Conservation (phyloP, 2,329 filamentous ascomycete species). For the Aspergillus ibericus region DNA sequence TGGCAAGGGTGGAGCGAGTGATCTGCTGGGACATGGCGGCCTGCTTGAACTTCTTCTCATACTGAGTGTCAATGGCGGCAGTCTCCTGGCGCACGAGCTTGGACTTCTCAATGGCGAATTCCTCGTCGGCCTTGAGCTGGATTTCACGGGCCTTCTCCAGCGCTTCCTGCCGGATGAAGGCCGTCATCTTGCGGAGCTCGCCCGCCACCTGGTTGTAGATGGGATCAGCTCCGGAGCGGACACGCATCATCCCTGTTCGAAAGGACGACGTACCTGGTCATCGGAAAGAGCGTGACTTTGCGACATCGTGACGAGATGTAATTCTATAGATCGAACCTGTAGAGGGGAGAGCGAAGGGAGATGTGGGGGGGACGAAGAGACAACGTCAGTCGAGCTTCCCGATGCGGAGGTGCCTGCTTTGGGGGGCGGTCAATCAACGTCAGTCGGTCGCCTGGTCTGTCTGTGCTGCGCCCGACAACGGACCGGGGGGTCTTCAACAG, state of each 20-base stretch:
- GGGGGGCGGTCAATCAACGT: constrained; percentile 16
- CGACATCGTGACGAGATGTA: constrained; percentile 68
- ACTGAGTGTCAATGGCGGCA: constrained; percentile 82
- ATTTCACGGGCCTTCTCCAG: constrained; percentile 97
- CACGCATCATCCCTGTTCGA: constrained; percentile 15
- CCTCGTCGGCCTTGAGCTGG: constrained; percentile 96
- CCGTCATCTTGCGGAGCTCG: constrained; percentile 99
- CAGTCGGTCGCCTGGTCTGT: constrained; percentile 3
- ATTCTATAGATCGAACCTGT: constrained; percentile 6
- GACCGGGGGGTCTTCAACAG: background rate
- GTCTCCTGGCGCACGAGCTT: constrained; percentile 97
- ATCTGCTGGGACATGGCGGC: constrained; percentile 98
- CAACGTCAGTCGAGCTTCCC: constrained; percentile 19
- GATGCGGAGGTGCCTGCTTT: constrained; percentile 19
- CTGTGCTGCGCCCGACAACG: constrained; percentile 4
- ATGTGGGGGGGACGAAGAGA: constrained; percentile 11
- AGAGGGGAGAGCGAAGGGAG: constrained; percentile 12
- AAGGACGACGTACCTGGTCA: constrained; percentile 72
- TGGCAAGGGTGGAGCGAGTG: constrained; percentile 90
- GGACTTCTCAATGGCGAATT: constrained; percentile 98
- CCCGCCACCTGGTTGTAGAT: constrained; percentile 70
- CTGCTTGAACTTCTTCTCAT: constrained; percentile 99
- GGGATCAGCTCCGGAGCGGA: constrained; percentile 19
- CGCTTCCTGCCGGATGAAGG: constrained; percentile 99
- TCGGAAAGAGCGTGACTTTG: constrained; percentile 93